Evolutionary conservation across 2,329 filamentous ascomycete genomes (phyloP).

Genomic region (Laburnicola sp.): DNA sequence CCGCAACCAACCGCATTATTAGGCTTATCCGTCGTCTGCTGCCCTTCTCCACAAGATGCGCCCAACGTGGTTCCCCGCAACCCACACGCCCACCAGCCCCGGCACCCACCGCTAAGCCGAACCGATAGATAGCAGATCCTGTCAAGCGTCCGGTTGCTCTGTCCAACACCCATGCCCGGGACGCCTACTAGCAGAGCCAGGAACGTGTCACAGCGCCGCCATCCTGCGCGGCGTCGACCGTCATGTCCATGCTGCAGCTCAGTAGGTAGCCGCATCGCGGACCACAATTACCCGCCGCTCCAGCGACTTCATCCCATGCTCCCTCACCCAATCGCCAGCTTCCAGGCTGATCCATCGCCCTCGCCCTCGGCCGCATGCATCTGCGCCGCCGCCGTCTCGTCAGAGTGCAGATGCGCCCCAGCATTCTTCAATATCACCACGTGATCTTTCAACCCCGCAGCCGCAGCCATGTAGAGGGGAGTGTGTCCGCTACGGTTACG

Average conservation of each 20-base stretch:
- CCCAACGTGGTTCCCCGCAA: slow-evolving; percentile 5
- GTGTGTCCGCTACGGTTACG: slow-evolving; percentile 62
- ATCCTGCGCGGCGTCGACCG: slow-evolving; percentile 21
- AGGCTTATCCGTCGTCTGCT: not conserved
- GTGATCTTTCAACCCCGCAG: slow-evolving; percentile 58
- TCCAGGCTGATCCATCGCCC: slow-evolving; percentile 40
- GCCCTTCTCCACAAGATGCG: not conserved
- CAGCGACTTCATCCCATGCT: slow-evolving; percentile 17
- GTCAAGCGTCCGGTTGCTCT: not conserved
- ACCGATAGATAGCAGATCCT: slow-evolving; percentile 5
- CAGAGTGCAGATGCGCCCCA: slow-evolving; percentile 62
- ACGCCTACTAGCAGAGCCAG: not conserved
- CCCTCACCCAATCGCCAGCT: slow-evolving; percentile 38
- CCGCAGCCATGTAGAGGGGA: slow-evolving; percentile 62
- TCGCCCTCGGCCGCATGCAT: slow-evolving; percentile 45
- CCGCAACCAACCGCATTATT: too few species aligned
- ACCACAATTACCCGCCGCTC: slow-evolving; percentile 35
- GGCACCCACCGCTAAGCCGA: not conserved
- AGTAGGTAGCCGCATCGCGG: slow-evolving; percentile 19
- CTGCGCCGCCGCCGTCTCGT: slow-evolving; percentile 58
- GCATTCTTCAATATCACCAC: slow-evolving; percentile 58
- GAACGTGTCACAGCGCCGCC: slow-evolving; percentile 11
- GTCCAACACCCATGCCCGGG: not conserved
- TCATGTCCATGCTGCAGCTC: slow-evolving; percentile 24
- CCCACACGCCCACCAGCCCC: not conserved